Base-by-base conservation (phyloP, 768 basidiomycete species). In the Russula dissimulans region DNA sequence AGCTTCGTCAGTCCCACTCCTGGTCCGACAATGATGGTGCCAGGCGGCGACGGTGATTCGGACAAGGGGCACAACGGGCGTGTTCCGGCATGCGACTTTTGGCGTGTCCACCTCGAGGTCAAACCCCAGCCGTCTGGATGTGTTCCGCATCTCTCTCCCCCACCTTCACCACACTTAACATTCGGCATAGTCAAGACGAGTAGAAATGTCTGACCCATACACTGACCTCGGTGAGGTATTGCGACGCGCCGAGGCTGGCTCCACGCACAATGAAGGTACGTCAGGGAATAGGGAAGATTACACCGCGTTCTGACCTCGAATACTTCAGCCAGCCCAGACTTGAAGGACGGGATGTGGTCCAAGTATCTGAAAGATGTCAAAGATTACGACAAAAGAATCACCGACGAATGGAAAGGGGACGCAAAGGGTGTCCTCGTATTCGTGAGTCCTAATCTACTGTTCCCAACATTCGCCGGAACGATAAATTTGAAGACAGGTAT, bases 401-500 rank as follows among this genome's bases (percentile, higher is more conserved):
- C 54, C 29, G 57, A 63, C 4, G 15, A 18, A 15, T 65, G 61
- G 64, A 65, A 63, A 38, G 61, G 44, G 0, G 54, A 65, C 10
- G 54, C 57, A n/a, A 32, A 52, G 3, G 64, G 64, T 26, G 53
- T 65, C 15, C 49, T 65, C 10, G 57, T 63, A 5, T 65, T 65
- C 34, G 61, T 65, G 44, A 57, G 64, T 59, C 42, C 3, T 44
- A 12, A 17, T n/a, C 10, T 29, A 12, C n/a, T 14, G 1, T 8
- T 32, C 10, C 42, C 15, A 22, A 6, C 3, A 36, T 36, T 9
- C 31, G 15, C 39, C 36, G 26, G 6, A 26, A 17, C 61, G 15
- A 44, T 4, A 17, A 5, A 17, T 9, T 3, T 18, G 6, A 29
- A 68, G 68, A 67, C 68, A 0, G 66, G 62, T 44, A 56, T 69